Evolutionary conservation across 306 rosid species (phyloP), one percentile per base, ranked within the genome.

Genomic region (Malus asiatica): DNA sequence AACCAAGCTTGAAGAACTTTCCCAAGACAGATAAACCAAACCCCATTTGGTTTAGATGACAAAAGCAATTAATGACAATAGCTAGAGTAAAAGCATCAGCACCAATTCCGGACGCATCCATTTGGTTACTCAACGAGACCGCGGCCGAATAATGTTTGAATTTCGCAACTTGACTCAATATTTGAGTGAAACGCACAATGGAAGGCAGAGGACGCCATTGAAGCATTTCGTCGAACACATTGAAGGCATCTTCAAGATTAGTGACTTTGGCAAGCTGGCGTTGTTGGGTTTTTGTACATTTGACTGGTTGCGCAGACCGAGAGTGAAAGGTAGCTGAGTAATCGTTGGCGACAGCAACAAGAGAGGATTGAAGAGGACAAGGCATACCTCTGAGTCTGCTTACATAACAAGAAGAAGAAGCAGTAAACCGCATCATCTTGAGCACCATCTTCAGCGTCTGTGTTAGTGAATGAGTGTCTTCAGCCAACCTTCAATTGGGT

Each of bases 31-130:
- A 83, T 44, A 58, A 42, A 57, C 67, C 40, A 45, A 13, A 19
- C 15, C 38, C 74, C 29, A 74, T 20, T 16, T 27, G 12, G 19
- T 66, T 79, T 30, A 66, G n/a, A 51, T 14, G 85, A 44, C 81
- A 82, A 9, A 78, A 80, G 60, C 86, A 87, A n/a, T 87, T 85
- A 51, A 81, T 70, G 23, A 73, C 30, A 38, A 87, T 87, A 22
- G 30, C 78, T 23, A 87, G 61, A 59, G 76, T 85, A 72, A 35
- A 87, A 2, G 23, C 67, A 74, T 76, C 48, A 11, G 75, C 35
- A 0, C 5, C 14, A 29, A 72, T 22, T 13, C 84, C 79, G 0
- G 16, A 33, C 4, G 44, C 23, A 5, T 68, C 66, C 53, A 84
- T 51, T 76, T 70, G 79, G 22, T 62, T 80, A 63, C 69, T 59